Evolutionary conservation across 2,329 filamentous ascomycete genomes (phyloP), one percentile per base, ranked within the genome.

Genomic region (Ophiostoma australiae): DNA sequence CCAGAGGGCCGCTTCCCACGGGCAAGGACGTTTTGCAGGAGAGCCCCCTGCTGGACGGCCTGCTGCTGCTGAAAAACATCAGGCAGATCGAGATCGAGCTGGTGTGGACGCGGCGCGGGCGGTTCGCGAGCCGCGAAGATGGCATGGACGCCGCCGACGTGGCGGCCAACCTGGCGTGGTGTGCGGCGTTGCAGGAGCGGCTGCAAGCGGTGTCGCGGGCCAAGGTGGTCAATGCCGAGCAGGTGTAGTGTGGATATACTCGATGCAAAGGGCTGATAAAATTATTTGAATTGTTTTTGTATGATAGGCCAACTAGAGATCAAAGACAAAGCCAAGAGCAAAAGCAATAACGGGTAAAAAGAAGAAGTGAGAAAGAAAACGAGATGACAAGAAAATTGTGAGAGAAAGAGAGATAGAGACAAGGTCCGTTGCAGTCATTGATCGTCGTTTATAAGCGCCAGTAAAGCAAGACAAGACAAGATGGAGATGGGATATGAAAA

Each of bases 71-170:
- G 73, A 48, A 35, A 5, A 73, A 68, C 17, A 75, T 84, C 68
- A 75, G 78, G 72, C 76, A 74, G 68, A 71, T 84, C 4, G 82
- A 84, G 75, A 77, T 84, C 70, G 82, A 83, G 75, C 75, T 73
- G 8, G 58, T 69, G 33, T 73, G 70, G 68, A 52, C 48, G 20
- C 48, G n/a, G 17, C 48, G 48, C 17, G 48, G 48, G 6, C 48
- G 48, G 48, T 52, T 52, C 10, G 17, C 17, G 17, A 52, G 48
- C 48, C 48, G 48, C 17, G 48, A 20, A 17, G 48, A 20, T 2
- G 20, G 20, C n/a, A 52, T 52, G 48, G 48, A 52, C 20, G 48
- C 17, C 17, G 48, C 48, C 15, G 48, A 20, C 17, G 17, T 23
- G 17, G 15, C 48, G 20, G 48, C 48, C 3, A 23, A 10, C 48